Evolutionary conservation across 768 basidiomycete genomes (phyloP), one percentile per base, ranked within the genome.

Genomic region (Lentinula aciculospora): DNA sequence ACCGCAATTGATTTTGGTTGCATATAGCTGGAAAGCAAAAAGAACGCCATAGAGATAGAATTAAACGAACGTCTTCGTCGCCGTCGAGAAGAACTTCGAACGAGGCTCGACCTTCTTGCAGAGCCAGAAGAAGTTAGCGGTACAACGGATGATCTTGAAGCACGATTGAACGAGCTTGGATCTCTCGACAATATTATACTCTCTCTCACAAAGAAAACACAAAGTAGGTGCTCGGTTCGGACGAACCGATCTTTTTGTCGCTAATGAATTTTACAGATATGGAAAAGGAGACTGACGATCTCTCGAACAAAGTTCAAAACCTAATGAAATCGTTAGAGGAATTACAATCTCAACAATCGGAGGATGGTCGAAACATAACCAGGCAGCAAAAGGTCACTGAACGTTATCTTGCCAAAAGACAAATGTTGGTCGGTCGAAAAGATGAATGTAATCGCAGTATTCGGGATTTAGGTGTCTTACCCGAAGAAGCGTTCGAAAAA

Each of bases 401-500:
- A 67, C 84, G 96, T 19, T 97, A 95, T 70, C 80, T 96, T 7
- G 87, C 94, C 25, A 98, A 98, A 71, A 82, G 88, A 39, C 90
- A 94, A 68, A 89, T 97, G 77, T 76, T 98, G 13, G 64, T 81
- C 21, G 80, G 80, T 37, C 84, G 94, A 46, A 93, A 92, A 68
- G 96, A 98, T 58, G 96, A 98, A 65, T 95, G 93, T 67, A 96
- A 91, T 68, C 83, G 94, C 64, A 94, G 89, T 69, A 97, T 98
- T 61, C 86, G 97, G 49, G 97, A 98, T 65, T 81, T 99, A 12
- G 97, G 97, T 34, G 94, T 98, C 0, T 72, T 98, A 15, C 97
- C 97, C 0, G 95, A 98, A 71, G 96, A 98, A 70, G 97, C 97
- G 0, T 98, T 95, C 64, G 87, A 92, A 68, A 98, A 98, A 71